Evolutionary conservation across 495 filamentous ascomycete species (phyloP).

Genomic region (Lophium mytilinum): DNA sequence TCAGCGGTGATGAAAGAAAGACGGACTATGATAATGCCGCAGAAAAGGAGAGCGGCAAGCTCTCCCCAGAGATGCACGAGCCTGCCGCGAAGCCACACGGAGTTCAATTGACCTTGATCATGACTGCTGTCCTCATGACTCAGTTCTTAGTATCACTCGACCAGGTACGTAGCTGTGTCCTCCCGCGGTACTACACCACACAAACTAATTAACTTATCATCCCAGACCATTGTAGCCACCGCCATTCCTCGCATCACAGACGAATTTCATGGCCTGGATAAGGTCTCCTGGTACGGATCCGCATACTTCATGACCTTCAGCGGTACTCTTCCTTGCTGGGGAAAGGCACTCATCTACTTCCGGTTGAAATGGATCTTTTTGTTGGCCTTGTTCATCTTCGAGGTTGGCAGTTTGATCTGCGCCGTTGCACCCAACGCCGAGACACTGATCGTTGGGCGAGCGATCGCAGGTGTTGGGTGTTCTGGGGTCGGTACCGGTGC

Average conservation of each 20-base stretch:
- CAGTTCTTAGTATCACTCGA: slow-evolving; percentile 1
- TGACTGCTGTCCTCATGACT: not conserved
- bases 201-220: not conserved
- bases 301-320: slow-evolving; percentile 26
- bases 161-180: not conserved
- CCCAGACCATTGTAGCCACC: slow-evolving; percentile 24
- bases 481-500: slow-evolving; percentile 23
- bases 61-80: not conserved
- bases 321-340: slow-evolving; percentile 20
- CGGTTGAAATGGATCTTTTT: slow-evolving; percentile 20
- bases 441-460: slow-evolving; percentile 23
- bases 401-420: slow-evolving; percentile 13
- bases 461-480: slow-evolving; percentile 22
- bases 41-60: not conserved
- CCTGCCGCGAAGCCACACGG: not conserved
- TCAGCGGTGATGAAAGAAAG: not conserved
- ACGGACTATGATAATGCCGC: not conserved
- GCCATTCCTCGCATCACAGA: slow-evolving; percentile 27
- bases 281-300: slow-evolving; percentile 31
- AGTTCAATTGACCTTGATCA: not conserved
- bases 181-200: not conserved
- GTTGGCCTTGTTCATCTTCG: slow-evolving; percentile 23
- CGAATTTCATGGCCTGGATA: slow-evolving; percentile 23
- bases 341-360: slow-evolving; percentile 27
- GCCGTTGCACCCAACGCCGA: slow-evolving; percentile 23